Base-by-base conservation (phyloP, 2,329 filamentous ascomycete species). In the Aspergillus piperis region DNA sequence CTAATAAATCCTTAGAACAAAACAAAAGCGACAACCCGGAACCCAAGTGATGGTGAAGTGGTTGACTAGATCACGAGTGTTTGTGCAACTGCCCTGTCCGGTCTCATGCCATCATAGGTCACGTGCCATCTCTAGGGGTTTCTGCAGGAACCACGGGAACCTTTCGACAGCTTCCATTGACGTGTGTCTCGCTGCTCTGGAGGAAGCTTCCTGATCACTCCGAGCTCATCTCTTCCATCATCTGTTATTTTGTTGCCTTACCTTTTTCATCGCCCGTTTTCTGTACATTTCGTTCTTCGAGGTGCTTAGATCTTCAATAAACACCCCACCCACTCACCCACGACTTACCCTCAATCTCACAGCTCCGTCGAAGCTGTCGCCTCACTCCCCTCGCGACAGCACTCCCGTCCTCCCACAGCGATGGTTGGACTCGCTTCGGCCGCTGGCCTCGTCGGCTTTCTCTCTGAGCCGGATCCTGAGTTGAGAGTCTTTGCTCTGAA, bases 341-440 rank as follows among this genome's bases (percentile, higher is more conserved):
- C 63, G 64, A 11, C 59, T 23, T 32, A 66, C 68, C 64, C 58
- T 58, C 61, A 65, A 58, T 62, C 62, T 47, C 49, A 63, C 69
- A 71, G 67, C 71, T 72, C 68, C 66, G 61, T 68, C 62, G 61
- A 68, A 66, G 66, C 69, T 73, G 64, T 73, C 68, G 69, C 71
- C 71, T 68, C 72, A 67, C 70, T 69, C 47, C 66, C 67, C 63
- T 65, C 62, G 67, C 65, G 64, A 67, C 66, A 68, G 58, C 63
- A 68, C 42, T 58, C 51, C 49, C 61, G 5, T 49, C 56, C 53
- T 54, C 47, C 38, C 54, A 63, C 58, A 67, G 82, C 72, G 62
- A 99, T 98, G 95, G 91, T 95, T 76, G 92, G 91, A 76, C 86
- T 98, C 76, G 91, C 93, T 73, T 97, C 94, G 70, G 95, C 95